Evolutionary conservation across 805 yeast genomes (phyloP), one percentile per base, ranked within the genome.

Genomic region (Wickerhamiella vanderwaltii): DNA sequence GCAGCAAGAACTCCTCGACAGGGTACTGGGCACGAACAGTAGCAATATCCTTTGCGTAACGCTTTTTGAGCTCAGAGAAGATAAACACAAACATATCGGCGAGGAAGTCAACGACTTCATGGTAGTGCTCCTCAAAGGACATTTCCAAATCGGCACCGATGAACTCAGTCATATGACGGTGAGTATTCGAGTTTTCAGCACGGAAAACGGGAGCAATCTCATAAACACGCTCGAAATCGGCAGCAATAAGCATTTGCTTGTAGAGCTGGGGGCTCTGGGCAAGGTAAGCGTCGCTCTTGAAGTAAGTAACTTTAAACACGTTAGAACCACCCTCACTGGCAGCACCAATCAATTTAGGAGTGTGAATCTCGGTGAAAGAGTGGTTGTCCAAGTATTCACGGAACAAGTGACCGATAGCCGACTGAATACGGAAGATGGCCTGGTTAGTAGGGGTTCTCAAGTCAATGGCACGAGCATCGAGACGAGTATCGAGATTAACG

Each of bases 141-240:
- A 91, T 86, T 67, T 91, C 99, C 66, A 91, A 66, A 71, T 91
- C 99, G 55, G 93, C 77, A 45, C 99, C 99, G 48, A 81, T 82
- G 63, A 91, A 91, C 66, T 91, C 99, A 44, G 99, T 91, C 94
- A 91, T 79, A 66, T 91, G 99, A 68, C 99, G 87, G 65, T 91
- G 97, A 16, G 98, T 88, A 70, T 91, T 87, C 48, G 97, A 88
- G 72, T 91, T 88, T 65, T 91, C 99, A 44, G 99, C 99, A 67
- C 99, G 77, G 75, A 91, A 91, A 33, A 91, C 97, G 28, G 99
- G 97, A 1, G 91, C 97, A 57, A 91, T 73, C 68, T 91, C 99
- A 60, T 76, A 91, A 37, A 91, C 99, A 56, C 75, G 77, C 69
- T 91, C 98, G 56, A 88, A 91, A 68, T 91, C 99, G 46, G 94